A percentile compares a stretch with the other conserved stretches of the same genome.
Conservation (phyloP, 495 filamentous ascomycete species). For the Xylaria scruposa region DNA sequence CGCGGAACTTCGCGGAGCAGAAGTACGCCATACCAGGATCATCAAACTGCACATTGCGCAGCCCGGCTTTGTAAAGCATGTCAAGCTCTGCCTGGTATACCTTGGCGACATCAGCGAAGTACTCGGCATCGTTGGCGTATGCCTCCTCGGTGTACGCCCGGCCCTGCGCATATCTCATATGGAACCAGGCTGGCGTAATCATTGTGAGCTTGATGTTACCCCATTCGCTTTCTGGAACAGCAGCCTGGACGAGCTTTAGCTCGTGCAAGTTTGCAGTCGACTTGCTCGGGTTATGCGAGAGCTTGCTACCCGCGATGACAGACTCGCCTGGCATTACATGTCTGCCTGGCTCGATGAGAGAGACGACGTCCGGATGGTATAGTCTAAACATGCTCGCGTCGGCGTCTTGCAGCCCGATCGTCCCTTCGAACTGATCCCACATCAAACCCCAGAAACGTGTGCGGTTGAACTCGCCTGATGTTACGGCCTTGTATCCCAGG, state of each 20-base stretch:
- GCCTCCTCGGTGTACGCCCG: slow-evolving; percentile 69
- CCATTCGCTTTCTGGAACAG: slow-evolving; percentile 64
- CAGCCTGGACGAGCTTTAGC: slow-evolving; percentile 68
- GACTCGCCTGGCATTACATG: slow-evolving; percentile 76
- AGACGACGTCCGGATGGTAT: slow-evolving; percentile 82
- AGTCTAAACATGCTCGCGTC: slow-evolving; percentile 71
- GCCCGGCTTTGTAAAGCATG: slow-evolving; percentile 71
- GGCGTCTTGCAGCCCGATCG: slow-evolving; percentile 66
- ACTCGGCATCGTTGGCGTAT: slow-evolving; percentile 70
- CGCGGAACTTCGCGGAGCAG: slow-evolving; percentile 76
- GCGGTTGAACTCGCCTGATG: slow-evolving; percentile 74
- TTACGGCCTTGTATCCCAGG: slow-evolving; percentile 70
- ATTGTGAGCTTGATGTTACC: slow-evolving; percentile 75
- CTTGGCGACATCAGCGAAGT: slow-evolving; percentile 76
- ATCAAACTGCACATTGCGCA: slow-evolving; percentile 76
- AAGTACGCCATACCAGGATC: slow-evolving; percentile 83
- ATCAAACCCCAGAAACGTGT: slow-evolving; percentile 71
- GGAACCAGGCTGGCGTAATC: slow-evolving; percentile 74
- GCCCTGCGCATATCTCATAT: slow-evolving; percentile 74
- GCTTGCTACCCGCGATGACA: slow-evolving; percentile 75
- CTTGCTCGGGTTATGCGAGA: slow-evolving; percentile 68
- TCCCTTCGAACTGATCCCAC: slow-evolving; percentile 76
- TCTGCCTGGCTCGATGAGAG: slow-evolving; percentile 63
- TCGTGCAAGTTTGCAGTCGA: slow-evolving; percentile 73
- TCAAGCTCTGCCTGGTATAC: slow-evolving; percentile 71